phyloP scores from a whole-genome alignment of 2,329 filamentous ascomycete genomes.

The Rhynchosporium secalis region DNA sequence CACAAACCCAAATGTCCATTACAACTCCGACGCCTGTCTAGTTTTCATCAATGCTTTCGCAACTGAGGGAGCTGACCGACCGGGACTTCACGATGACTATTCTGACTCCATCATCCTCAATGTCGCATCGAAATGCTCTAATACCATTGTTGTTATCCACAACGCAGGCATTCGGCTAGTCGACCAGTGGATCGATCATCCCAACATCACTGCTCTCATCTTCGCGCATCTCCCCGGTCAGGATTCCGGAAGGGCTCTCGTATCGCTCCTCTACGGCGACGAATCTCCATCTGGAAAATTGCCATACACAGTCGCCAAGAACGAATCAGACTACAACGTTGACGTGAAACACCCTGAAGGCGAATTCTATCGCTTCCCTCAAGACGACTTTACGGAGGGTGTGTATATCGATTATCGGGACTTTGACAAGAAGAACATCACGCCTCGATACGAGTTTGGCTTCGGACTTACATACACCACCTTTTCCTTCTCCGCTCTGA shows the following conservation, averaged over 20 bases:
- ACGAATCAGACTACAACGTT: not conserved
- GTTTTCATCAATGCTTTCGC: slow-evolving; percentile 68
- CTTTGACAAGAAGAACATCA: slow-evolving; percentile 45
- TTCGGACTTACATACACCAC: slow-evolving; percentile 57
- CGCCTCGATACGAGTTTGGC: slow-evolving; percentile 42
- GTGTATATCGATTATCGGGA: slow-evolving; percentile 52
- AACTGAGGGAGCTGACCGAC: slow-evolving; percentile 61
- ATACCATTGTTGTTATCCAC: slow-evolving; percentile 64
- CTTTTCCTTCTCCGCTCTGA: too few species aligned
- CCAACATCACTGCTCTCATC: slow-evolving; percentile 62
- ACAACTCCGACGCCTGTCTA: slow-evolving; percentile 62
- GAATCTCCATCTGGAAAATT: slow-evolving; percentile 72
- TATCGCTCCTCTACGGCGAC: slow-evolving; percentile 67
- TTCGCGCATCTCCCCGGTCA: slow-evolving; percentile 62
- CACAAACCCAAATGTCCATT: slow-evolving; percentile 40
- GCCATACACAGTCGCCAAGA: slow-evolving; percentile 61
- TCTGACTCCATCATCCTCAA: slow-evolving; percentile 54
- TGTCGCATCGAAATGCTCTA: slow-evolving; percentile 54
- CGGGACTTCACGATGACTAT: slow-evolving; percentile 61
- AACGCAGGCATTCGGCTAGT: slow-evolving; percentile 46
- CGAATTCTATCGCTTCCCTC: slow-evolving; percentile 19
- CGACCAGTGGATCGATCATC: slow-evolving; percentile 57
- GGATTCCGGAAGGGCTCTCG: slow-evolving; percentile 60
- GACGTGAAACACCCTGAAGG: not conserved
- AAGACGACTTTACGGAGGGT: slow-evolving; percentile 50